phyloP scores from a whole-genome alignment of 2,329 filamentous ascomycete species.

The Epichloe uncinata region DNA sequence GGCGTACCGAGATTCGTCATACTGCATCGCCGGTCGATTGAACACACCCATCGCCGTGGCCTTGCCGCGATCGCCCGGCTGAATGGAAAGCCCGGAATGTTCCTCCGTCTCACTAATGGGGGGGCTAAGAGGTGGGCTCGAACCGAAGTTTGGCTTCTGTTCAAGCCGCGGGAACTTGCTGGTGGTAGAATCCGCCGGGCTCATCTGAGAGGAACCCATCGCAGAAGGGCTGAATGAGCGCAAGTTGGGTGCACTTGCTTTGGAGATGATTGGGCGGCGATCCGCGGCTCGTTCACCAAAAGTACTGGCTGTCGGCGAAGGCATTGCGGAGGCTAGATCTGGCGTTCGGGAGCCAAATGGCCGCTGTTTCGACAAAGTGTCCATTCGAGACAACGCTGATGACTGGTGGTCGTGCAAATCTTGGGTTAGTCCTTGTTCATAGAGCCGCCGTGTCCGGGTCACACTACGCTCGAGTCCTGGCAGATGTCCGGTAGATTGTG shows the following conservation, averaged over 20 bases:
- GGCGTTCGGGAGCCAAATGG: constrained; percentile 36
- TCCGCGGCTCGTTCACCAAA: constrained; percentile 35
- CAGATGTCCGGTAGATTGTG: constrained; percentile 24
- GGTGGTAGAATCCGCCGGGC: constrained; percentile 22
- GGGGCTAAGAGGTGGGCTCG: constrained; percentile 27
- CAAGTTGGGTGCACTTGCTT: constrained; percentile 57
- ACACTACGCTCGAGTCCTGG: constrained; percentile 46
- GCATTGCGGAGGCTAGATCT: constrained; percentile 29
- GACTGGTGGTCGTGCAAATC: constrained; percentile 70
- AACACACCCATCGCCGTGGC: constrained; percentile 54
- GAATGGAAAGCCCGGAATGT: constrained; percentile 48
- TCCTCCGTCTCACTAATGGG: constrained; percentile 63
- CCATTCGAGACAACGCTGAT: constrained; percentile 64
- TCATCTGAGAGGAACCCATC: constrained; percentile 25
- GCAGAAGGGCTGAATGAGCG: constrained; percentile 40
- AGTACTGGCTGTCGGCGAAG: constrained; percentile 31
- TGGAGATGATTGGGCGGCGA: constrained; percentile 32
- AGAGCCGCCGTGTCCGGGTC: constrained; percentile 61
- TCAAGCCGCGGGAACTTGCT: constrained; percentile 23
- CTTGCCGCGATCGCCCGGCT: constrained; percentile 67
- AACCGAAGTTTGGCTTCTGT: constrained; percentile 19
- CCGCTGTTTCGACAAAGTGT: constrained; percentile 58
- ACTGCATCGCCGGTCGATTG: constrained; percentile 60
- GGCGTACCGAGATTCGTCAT: constrained; percentile 75
- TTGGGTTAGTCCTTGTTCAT: constrained; percentile 70